Base-by-base conservation (phyloP, 2,329 filamentous ascomycete species). In the Trichophyton schoenleinii region DNA sequence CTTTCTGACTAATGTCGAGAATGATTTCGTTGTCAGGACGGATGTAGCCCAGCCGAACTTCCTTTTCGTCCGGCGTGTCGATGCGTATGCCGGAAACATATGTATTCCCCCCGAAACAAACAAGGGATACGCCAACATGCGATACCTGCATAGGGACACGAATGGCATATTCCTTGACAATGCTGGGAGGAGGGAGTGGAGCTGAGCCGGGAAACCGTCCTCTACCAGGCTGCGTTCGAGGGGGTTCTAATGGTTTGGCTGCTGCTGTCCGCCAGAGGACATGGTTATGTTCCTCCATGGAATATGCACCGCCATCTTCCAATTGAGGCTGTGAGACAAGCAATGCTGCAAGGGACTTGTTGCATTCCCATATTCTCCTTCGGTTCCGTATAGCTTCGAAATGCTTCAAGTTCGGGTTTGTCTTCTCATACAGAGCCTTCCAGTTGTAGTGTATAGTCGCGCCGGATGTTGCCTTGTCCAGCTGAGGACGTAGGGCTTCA, bases 361-460 rank as follows among this genome's bases (percentile, higher is more conserved):
- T 61, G 49, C 31, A 63, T 34, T 63, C 36, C 64, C 65, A 67
- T n/a, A 68, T 62, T 42, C 64, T 61, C 57, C 42, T 60, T 38
- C 66, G 63, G 44, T 66, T 66, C 57, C 59, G 60, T 46, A 66
- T 42, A 42, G 59, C 55, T 11, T 44, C 48, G 1, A 58, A 60
- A 8, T 63, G 46, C 2, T 42, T 28, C 18, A 52, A 11, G 8
- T n/a, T 60, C 25, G 58, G 11, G 20, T 57, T 42, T n/a, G 64
- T 66, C 44, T 57, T 61, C n/a, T 66, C 34, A 44, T 66, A 67
- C 25, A 67, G 49, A 7, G 48, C 42, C 60, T 61, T 66, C 66
- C 66, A 68, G 34, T 78, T 62, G 8, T 64, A 41, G 36, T 20
- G 25, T 62, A 46, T 22, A 58, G 36, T 15, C 57, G 36, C 36